Conservation (phyloP, 495 filamentous ascomycete genomes). For the Aspergillus heteromorphus region DNA sequence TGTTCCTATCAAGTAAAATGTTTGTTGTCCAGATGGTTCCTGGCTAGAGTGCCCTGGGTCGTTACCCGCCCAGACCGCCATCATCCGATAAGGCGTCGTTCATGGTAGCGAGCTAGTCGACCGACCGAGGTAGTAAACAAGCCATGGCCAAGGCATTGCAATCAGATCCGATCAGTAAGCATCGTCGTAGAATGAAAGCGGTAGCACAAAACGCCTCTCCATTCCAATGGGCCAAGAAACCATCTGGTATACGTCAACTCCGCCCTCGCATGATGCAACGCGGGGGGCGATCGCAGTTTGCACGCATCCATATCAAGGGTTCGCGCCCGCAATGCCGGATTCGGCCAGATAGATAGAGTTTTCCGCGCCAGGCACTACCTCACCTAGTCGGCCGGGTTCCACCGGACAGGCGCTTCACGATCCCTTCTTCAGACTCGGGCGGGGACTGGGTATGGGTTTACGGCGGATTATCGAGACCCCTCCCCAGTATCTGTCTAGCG, state of each 20-base stretch:
- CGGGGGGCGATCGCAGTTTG: neutral
- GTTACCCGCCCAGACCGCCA: neutral
- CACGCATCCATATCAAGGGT: conserved; percentile 4
- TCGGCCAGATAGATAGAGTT: conserved; percentile 27
- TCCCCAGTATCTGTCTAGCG: neutral
- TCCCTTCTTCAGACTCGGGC: neutral
- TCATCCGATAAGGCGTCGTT: neutral
- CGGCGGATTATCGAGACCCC: neutral
- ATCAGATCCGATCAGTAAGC: neutral
- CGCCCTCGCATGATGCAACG: conserved; percentile 8
- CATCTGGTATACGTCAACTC: neutral
- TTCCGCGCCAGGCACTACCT: conserved; percentile 15
- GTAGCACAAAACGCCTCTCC: neutral
- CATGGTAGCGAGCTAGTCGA: neutral
- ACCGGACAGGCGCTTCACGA: neutral
- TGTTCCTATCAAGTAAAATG: neutral
- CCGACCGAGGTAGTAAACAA: neutral
- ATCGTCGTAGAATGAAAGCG: neutral
- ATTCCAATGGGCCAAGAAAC: neutral
- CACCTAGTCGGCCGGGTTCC: neutral
- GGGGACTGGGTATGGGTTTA: too few relatives aligned
- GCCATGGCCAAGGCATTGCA: neutral
- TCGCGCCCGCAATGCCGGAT: conserved; percentile 12
- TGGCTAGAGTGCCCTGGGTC: neutral
- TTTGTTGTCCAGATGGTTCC: neutral